Conservation (phyloP, 2,329 filamentous ascomycete species). For the Canariomyces notabilis region DNA sequence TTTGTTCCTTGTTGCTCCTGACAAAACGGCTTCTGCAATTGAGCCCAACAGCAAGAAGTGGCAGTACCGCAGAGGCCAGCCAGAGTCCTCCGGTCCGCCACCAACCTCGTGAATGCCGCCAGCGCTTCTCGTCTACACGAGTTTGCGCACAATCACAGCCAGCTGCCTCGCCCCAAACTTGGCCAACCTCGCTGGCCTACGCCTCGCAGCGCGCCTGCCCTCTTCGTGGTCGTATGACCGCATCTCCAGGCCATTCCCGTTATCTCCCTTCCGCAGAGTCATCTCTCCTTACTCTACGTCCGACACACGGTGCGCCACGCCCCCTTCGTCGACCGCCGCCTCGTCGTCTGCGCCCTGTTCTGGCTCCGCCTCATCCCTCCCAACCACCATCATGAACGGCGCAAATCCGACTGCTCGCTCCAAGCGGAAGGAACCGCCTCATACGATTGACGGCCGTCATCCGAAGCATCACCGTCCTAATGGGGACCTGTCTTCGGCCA, state of each 20-base stretch:
- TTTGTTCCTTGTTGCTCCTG: constrained; percentile 1
- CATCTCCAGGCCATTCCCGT: too few species aligned
- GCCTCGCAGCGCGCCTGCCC: not conserved
- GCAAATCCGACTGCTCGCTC: constrained; percentile 30
- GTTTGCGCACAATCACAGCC: constrained; percentile 17
- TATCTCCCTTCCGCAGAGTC: not conserved
- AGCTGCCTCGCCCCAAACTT: constrained; percentile 6
- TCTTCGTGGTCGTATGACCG: not conserved
- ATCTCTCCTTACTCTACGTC: not conserved
- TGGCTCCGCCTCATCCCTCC: not conserved
- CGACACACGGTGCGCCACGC: not conserved
- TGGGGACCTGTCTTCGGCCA: constrained; percentile 46
- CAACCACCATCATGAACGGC: constrained; percentile 25
- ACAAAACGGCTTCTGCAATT: not conserved
- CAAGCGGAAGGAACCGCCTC: constrained; percentile 48
- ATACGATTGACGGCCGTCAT: constrained; percentile 37
- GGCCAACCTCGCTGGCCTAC: not conserved
- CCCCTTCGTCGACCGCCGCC: not conserved
- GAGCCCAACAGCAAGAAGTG: constrained; percentile 3
- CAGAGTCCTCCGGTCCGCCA: constrained; percentile 2
- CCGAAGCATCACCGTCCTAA: constrained; percentile 39
- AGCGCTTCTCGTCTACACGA: constrained; percentile 15
- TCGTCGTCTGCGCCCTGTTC: not conserved
- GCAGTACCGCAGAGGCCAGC: constrained; percentile 6
- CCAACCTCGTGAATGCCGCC: constrained; percentile 20